A percentile compares a stretch with the other conserved stretches of the same genome.
Evolutionary conservation across 1,139 yeast species (phyloP).

Genomic region (Blastobotrys aristatus): DNA sequence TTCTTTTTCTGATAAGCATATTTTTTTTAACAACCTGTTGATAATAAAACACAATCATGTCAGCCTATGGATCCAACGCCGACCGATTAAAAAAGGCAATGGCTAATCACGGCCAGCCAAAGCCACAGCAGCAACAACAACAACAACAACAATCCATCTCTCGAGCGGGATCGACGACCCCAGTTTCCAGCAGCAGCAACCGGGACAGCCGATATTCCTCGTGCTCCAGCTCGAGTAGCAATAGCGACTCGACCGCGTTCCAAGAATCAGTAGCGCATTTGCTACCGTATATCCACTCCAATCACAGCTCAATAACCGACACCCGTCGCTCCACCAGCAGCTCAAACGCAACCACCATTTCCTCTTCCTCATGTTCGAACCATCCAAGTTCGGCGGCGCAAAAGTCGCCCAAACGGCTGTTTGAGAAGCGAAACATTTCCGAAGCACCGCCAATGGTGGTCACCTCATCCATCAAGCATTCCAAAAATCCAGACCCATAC

Average conservation of each 20-base stretch:
- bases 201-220: not conserved
- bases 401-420: constrained; percentile 12
- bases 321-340: constrained; percentile 10
- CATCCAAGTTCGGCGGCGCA: not conserved
- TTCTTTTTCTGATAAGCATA: not conserved
- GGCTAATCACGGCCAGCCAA: constrained; percentile 9
- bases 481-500: constrained; percentile 5
- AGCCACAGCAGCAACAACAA: no score
- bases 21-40: not conserved
- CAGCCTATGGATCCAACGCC: constrained; percentile 14
- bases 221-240: constrained; percentile 1
- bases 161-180: not conserved
- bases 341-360: constrained; percentile 8
- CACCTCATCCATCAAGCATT: not conserved
- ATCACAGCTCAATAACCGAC: constrained; percentile 1
- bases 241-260: not conserved
- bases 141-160: no score
- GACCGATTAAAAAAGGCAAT: constrained; percentile 15
- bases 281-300: constrained; percentile 8
- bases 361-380: constrained; percentile 3
- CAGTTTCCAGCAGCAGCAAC: not conserved
- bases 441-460: constrained; percentile 9
- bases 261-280: constrained; percentile 11
- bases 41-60: not conserved
- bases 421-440: constrained; percentile 5